phyloP scores from a whole-genome alignment of 2,329 filamentous ascomycete species.

The Xylariomycetidae sp. region DNA sequence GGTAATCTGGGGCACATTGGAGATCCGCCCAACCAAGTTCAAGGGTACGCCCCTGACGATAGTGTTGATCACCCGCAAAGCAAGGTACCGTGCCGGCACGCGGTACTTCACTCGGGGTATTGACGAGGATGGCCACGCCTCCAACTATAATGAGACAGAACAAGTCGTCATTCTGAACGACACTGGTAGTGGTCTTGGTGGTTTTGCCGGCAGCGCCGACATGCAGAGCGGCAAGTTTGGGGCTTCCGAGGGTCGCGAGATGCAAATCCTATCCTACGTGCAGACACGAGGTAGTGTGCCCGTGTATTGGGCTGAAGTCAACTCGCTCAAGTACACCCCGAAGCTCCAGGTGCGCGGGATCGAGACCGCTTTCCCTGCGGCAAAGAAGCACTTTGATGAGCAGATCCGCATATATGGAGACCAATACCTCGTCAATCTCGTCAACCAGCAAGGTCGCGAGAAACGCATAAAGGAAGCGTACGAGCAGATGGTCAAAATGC shows the following conservation, averaged over 20 bases:
- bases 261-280: conserved; percentile 88
- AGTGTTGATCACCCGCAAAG: conserved; percentile 80
- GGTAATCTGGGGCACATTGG: conserved; percentile 93
- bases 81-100: conserved; percentile 81
- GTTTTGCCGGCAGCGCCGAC: conserved; percentile 70
- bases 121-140: conserved; percentile 89
- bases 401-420: conserved; percentile 92
- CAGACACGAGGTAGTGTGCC: conserved; percentile 96
- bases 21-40: conserved; percentile 79
- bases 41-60: conserved; percentile 82
- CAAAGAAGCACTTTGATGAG: conserved; percentile 83
- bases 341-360: conserved; percentile 82
- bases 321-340: conserved; percentile 85
- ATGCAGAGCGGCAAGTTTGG: conserved; percentile 68
- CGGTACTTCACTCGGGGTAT: conserved; percentile 92
- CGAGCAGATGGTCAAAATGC: conserved; percentile 75
- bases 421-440: conserved; percentile 94
- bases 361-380: conserved; percentile 72
- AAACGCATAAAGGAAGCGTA: conserved; percentile 86
- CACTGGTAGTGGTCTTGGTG: conserved; percentile 63
- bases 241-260: conserved; percentile 58
- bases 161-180: conserved; percentile 90
- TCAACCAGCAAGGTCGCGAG: conserved; percentile 94
- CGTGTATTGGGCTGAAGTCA: conserved; percentile 94
- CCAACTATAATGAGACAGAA: conserved; percentile 98